A percentile compares a stretch with the other conserved stretches of the same genome.
Evolutionary conservation across 495 filamentous ascomycete species (phyloP).

Genomic region (Lasiosphaeria miniovina): DNA sequence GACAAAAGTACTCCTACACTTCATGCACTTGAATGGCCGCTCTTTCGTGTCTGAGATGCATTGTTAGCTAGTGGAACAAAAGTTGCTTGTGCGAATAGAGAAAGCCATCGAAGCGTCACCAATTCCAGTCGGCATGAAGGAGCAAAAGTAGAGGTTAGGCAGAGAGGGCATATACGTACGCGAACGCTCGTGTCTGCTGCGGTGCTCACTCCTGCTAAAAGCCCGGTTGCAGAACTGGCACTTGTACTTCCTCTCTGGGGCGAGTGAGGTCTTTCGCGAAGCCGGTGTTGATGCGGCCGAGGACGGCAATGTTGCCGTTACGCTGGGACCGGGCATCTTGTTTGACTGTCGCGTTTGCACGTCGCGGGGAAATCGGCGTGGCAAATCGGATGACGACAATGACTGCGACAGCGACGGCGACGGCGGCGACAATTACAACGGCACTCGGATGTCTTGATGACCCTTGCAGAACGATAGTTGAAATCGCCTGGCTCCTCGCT

Average conservation of each 20-base stretch:
- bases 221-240: constrained; percentile 98
- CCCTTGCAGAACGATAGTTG: constrained; percentile 51
- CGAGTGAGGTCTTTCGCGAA: constrained; percentile 57
- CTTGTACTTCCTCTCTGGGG: constrained; percentile 96
- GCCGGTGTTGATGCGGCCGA: constrained; percentile 59
- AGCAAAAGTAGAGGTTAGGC: not conserved
- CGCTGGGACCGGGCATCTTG: constrained; percentile 65
- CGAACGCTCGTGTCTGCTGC: constrained; percentile 93
- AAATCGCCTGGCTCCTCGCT: constrained; percentile 49
- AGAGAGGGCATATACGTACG: constrained; percentile 64
- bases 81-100: not conserved
- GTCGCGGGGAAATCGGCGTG: constrained; percentile 24
- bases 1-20: constrained; percentile 98
- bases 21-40: constrained; percentile 95
- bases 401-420: constrained; percentile 29
- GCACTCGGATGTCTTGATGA: constrained; percentile 31
- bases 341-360: constrained; percentile 40
- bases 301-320: constrained; percentile 51
- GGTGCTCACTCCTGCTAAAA: constrained; percentile 95
- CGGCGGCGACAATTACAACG: constrained; percentile 34
- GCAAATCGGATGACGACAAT: constrained; percentile 28
- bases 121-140: not conserved
- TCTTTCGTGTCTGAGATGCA: constrained; percentile 83
- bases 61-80: constrained; percentile 8
- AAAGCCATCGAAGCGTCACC: not conserved